A percentile compares a stretch with the other conserved stretches of the same genome.
Conservation (phyloP, 2,329 filamentous ascomycete species). For the Sclerotinia sclerotiorum region DNA sequence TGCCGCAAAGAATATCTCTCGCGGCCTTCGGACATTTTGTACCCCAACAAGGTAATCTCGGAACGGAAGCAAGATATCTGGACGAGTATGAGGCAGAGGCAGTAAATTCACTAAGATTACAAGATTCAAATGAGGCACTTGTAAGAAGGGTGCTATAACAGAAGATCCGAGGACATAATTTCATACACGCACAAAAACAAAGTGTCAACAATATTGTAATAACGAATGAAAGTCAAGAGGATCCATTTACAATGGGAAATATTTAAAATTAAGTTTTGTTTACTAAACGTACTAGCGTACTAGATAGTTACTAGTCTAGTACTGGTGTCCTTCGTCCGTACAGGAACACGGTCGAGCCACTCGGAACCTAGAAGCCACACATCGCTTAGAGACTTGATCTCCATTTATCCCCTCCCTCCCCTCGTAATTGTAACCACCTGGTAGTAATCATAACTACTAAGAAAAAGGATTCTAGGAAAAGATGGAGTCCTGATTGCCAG, state of each 20-base stretch:
- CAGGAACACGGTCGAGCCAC: neutral
- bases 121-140: slow-evolving; percentile 3
- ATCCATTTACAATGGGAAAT: slow-evolving; percentile 1
- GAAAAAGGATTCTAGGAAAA: neutral
- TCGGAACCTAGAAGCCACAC: slow-evolving; percentile 16
- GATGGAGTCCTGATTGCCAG: neutral
- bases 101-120: neutral
- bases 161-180: slow-evolving; percentile 11
- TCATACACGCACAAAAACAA: neutral
- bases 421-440: too few species aligned
- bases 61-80: slow-evolving; percentile 11
- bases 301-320: neutral
- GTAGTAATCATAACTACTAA: too few species aligned
- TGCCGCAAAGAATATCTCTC: slow-evolving; percentile 40
- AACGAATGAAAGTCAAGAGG: neutral
- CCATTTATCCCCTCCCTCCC: neutral
- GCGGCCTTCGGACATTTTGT: slow-evolving; percentile 40
- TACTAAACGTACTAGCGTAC: neutral
- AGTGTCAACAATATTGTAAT: slow-evolving; percentile 7
- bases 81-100: neutral
- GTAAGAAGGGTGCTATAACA: neutral
- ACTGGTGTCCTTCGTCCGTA: too few species aligned
- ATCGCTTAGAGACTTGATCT: neutral
- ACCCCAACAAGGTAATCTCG: slow-evolving; percentile 1
- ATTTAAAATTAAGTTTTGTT: slow-evolving; percentile 15